Evolutionary conservation across 139 green algal species (phyloP).

Genomic region (Chlorella sp.): DNA sequence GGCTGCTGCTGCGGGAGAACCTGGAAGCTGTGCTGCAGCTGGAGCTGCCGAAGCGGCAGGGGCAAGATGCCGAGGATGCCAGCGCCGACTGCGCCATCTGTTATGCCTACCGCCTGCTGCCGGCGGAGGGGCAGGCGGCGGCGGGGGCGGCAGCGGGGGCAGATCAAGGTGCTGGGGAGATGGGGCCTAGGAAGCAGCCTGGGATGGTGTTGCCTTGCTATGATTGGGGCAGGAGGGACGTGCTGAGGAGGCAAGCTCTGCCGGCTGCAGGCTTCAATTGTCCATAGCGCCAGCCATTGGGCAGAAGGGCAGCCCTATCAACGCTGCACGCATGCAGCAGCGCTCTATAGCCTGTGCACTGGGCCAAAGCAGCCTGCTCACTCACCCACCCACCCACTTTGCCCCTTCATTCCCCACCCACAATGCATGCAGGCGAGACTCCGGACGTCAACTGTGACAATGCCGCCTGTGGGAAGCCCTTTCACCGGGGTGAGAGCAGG

Average conservation of each 20-base stretch:
- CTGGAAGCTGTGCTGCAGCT: slow-evolving; percentile 25
- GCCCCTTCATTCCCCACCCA: background rate
- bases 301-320: background rate
- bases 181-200: background rate
- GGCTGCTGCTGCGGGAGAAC: slow-evolving; percentile 30
- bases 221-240: background rate
- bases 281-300: slow-evolving; percentile 22
- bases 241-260: slow-evolving; percentile 17
- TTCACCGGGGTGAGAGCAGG: slow-evolving; percentile 18
- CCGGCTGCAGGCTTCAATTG: slow-evolving; percentile 45
- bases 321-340: background rate
- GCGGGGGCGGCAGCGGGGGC: background rate
- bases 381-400: too few species aligned
- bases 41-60: slow-evolving; percentile 20
- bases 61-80: slow-evolving; percentile 13
- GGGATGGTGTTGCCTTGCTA: background rate
- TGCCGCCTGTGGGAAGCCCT: slow-evolving; percentile 40
- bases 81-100: slow-evolving; percentile 47
- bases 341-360: background rate
- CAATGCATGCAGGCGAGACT: slow-evolving; percentile 17
- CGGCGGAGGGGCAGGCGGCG: background rate
- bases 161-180: background rate
- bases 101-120: slow-evolving; percentile 39
- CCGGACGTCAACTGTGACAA: slow-evolving; percentile 47
- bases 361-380: background rate